A percentile compares a stretch with the other conserved stretches of the same genome.
Evolutionary conservation across 2,329 filamentous ascomycete genomes (phyloP).

Genomic region (Botryotinia calthae): DNA sequence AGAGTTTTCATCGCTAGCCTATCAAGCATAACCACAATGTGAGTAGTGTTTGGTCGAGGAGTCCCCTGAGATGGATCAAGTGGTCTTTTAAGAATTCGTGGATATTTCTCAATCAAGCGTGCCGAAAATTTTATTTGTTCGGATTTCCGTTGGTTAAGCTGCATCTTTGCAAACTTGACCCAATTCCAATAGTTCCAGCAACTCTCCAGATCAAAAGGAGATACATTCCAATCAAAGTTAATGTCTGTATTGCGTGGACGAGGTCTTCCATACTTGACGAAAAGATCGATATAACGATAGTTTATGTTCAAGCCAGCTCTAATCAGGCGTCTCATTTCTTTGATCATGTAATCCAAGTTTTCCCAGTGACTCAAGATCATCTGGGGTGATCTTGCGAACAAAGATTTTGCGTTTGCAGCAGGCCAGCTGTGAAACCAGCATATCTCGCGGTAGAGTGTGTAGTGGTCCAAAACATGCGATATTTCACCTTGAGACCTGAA

Average conservation of each 20-base stretch:
- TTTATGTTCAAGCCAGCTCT: not conserved
- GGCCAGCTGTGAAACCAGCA: not conserved
- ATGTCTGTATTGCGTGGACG: not conserved
- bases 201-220: not conserved
- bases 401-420: not conserved
- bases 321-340: not conserved
- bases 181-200: conserved; percentile 5
- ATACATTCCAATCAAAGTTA: accelerated
- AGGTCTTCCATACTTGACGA: not conserved
- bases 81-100: conserved; percentile 3
- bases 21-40: not conserved
- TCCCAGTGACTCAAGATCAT: not conserved
- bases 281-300: conserved; percentile 7
- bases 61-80: conserved; percentile 1
- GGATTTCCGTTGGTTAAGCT: not conserved
- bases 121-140: not conserved
- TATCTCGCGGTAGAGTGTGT: conserved; percentile 7
- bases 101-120: not conserved
- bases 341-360: not conserved
- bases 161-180: conserved; percentile 2
- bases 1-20: not conserved
- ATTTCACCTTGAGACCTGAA: not conserved
- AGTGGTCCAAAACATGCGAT: not conserved
- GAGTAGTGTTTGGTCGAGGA: not conserved
- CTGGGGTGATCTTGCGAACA: not conserved